A percentile compares a stretch with the other conserved stretches of the same genome.
Conservation (phyloP, 306 rosid species). For the Vigna nakashimae region DNA sequence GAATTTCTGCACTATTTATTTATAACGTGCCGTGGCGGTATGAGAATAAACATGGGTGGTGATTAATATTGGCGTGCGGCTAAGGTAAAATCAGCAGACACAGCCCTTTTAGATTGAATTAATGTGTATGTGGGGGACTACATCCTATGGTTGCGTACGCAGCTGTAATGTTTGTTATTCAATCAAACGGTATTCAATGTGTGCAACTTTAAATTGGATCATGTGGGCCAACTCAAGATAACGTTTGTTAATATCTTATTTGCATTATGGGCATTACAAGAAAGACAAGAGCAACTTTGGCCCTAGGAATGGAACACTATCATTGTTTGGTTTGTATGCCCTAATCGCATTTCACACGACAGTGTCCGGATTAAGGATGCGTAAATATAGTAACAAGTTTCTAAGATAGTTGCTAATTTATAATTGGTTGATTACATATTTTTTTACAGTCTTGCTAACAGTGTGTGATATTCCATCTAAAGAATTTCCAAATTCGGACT, state of each 20-base stretch:
- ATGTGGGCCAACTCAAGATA: slow-evolving; percentile 52
- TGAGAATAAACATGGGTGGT: no score
- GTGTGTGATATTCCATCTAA: no score
- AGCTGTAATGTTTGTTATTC: slow-evolving; percentile 19
- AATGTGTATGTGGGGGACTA: neutral
- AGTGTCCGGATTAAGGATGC: no score
- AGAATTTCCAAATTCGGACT: neutral
- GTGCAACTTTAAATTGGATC: slow-evolving; percentile 54
- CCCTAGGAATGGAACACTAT: no score
- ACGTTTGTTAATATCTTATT: slow-evolving; percentile 56
- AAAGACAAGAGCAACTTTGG: neutral
- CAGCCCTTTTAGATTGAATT: neutral
- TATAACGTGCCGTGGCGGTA: neutral
- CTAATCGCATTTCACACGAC: no score
- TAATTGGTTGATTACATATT: no score
- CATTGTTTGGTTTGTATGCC: no score
- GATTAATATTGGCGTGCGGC: neutral
- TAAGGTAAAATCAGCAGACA: neutral
- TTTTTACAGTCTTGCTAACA: neutral
- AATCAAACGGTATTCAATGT: slow-evolving; percentile 54
- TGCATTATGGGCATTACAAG: slow-evolving; percentile 60
- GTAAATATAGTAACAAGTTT: no score
- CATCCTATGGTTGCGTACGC: no score
- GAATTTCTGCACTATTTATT: neutral
- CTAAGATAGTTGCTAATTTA: no score